phyloP scores from a whole-genome alignment of 208 protist species.

The Crithidia brevicula region DNA sequence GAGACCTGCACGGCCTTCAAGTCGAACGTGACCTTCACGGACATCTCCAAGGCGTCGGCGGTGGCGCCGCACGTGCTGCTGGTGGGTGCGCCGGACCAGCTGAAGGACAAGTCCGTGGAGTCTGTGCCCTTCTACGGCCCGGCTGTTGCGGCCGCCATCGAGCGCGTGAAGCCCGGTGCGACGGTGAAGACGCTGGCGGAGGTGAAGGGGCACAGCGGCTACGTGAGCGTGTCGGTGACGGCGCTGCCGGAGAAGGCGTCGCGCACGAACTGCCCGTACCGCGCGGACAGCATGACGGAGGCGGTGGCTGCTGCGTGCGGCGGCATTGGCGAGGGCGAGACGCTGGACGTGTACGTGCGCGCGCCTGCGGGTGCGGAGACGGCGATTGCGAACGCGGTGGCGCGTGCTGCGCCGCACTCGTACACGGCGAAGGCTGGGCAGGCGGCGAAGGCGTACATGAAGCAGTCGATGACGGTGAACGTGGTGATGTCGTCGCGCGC shows the following conservation, averaged over 20 bases:
- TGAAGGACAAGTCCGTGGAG: constrained; percentile 45
- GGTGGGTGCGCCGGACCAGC: constrained; percentile 53
- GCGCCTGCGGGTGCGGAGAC: constrained; percentile 42
- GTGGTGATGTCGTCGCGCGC: constrained; percentile 56
- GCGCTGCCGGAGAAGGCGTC: constrained; percentile 55
- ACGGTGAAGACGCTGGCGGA: constrained; percentile 39
- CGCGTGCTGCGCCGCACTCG: constrained; percentile 47
- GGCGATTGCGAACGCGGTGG: constrained; percentile 53
- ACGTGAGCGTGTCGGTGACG: constrained; percentile 45
- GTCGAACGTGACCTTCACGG: constrained; percentile 61
- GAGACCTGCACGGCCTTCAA: constrained; percentile 52
- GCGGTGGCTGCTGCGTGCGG: constrained; percentile 38
- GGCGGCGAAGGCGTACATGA: constrained; percentile 36
- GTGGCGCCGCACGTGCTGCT: constrained; percentile 52
- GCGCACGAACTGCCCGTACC: constrained; percentile 73
- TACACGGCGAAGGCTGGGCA: constrained; percentile 55
- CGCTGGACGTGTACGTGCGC: constrained; percentile 63
- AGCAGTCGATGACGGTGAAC: constrained; percentile 32
- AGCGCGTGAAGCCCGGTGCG: constrained; percentile 30
- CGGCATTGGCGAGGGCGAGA: constrained; percentile 21
- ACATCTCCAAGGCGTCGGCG: constrained; percentile 37
- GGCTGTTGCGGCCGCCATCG: constrained; percentile 59
- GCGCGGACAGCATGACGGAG: constrained; percentile 54
- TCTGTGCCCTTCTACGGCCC: constrained; percentile 56
- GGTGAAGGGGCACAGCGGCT: constrained; percentile 26